phyloP scores from a whole-genome alignment of 2,329 filamentous ascomycete species.

The Microsporum ferrugineum region DNA sequence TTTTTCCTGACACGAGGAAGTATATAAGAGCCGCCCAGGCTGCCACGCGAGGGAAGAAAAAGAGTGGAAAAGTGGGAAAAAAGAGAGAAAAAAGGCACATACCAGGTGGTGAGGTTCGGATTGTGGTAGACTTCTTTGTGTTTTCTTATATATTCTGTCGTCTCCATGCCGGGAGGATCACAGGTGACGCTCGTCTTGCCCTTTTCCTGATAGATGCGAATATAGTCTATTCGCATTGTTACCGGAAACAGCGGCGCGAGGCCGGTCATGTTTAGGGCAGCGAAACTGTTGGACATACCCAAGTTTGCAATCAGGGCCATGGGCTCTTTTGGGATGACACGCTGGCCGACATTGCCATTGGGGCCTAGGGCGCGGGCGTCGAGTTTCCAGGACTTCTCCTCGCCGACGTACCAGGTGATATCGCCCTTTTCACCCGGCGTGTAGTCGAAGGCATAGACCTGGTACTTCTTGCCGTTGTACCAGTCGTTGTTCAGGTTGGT shows the following conservation, averaged over 20 bases:
- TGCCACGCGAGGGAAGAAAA: not conserved
- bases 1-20: not conserved
- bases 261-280: conserved; percentile 47
- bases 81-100: conserved; percentile 15
- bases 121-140: conserved; percentile 53
- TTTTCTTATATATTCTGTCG: conserved; percentile 53
- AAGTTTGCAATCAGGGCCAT: conserved; percentile 58
- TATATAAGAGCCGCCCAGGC: not conserved
- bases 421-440: conserved; percentile 48
- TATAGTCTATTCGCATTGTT: conserved; percentile 56
- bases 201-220: conserved; percentile 58
- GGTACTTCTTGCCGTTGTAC: conserved; percentile 54
- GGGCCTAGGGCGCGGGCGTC: conserved; percentile 49
- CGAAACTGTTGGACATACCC: conserved; percentile 58
- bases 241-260: conserved; percentile 48
- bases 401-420: conserved; percentile 58
- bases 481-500: conserved; percentile 54
- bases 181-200: conserved; percentile 50
- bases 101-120: conserved; percentile 54
- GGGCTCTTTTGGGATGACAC: conserved; percentile 55
- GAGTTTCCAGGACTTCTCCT: conserved; percentile 53
- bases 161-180: conserved; percentile 55
- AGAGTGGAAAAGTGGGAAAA: too few relatives aligned
- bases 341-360: conserved; percentile 58
- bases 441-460: conserved; percentile 54